Evolutionary conservation across 2,329 filamentous ascomycete genomes (phyloP), one percentile per base, ranked within the genome.

Genomic region (Metarhizium brunneum): DNA sequence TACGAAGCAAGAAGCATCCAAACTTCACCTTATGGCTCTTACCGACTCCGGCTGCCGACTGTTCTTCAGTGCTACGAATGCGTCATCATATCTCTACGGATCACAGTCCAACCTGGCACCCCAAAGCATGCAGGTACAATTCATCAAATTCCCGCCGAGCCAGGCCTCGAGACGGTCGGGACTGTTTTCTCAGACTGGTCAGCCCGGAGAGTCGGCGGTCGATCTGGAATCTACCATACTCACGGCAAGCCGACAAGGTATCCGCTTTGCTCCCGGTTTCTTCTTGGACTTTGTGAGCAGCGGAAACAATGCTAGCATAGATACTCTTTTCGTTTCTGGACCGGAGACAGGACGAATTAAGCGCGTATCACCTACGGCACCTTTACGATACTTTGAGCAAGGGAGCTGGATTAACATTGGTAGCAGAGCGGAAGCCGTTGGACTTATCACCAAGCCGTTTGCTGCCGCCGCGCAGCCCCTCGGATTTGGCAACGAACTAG

Each of bases 111-210:
- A 79, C 57, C 69, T 78, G 56, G 85, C 88, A 0, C 92, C 94
- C 0, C 92, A 89, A 63, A 96, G 90, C 71, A 96, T 99, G 90
- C 92, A 96, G 70, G 85, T 96, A n/a, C 88, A 95, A 63, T 94
- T 95, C 66, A 90, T 99, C 70, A 95, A 94, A 67, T 95, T 96
- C 57, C 94, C 95, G 1, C 94, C 94, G 55, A 70, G 66, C 58
- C 59, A 65, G 20, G 61, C 53, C 20, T 43, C 68, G 56, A 61
- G 66, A 57, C 63, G 68, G 55, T 59, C 68, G 18, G 63, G 60
- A 4, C 69, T 69, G 51, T 57, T 58, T 38, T 57, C 57, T 4
- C 48, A 53, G 11, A 53, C 56, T 5, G 59, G 53, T 1, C 60
- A 62, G 48, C 45, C 64, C 40, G 63, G 65, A n/a, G 76, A 79